Evolutionary conservation across 176 grass and related monocot genomes (phyloP).

Genomic region (Oryza glumipatula): DNA sequence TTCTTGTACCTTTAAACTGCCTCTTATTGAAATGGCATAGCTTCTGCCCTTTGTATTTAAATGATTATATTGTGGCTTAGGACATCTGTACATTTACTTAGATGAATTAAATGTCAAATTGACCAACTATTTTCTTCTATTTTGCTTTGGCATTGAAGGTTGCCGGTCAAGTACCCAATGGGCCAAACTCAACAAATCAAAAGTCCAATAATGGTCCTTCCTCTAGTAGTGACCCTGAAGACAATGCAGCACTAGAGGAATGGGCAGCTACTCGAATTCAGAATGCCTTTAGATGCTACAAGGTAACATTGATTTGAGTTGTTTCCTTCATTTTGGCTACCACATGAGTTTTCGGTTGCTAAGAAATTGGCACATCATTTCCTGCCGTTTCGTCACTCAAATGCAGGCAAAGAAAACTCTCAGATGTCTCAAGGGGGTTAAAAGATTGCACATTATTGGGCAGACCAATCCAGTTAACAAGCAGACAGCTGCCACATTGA

Average conservation of each 20-base stretch:
- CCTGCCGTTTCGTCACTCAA: not conserved
- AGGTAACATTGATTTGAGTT: conserved; percentile 40
- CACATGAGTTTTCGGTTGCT: not conserved
- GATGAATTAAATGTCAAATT: not conserved
- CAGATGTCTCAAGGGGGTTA: conserved; percentile 65
- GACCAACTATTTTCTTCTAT: conserved; percentile 28
- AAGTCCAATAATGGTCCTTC: conserved; percentile 53
- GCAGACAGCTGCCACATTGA: conserved; percentile 73
- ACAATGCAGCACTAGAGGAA: conserved; percentile 60
- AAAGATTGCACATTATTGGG: conserved; percentile 59
- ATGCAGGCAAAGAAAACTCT: conserved; percentile 85
- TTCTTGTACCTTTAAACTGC: too few relatives aligned
- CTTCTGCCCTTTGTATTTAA: not conserved
- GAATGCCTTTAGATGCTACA: conserved; percentile 70
- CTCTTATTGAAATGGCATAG: not conserved
- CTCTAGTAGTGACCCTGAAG: conserved; percentile 65
- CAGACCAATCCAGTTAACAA: conserved; percentile 69
- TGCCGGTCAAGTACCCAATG: conserved; percentile 47
- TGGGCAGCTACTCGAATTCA: conserved; percentile 79
- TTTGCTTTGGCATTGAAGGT: conserved; percentile 38
- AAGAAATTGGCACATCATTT: not conserved
- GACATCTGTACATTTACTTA: not conserved
- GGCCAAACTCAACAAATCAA: conserved; percentile 49
- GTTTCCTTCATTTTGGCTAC: not conserved
- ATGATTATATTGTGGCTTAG: not conserved